phyloP scores from a whole-genome alignment of 106 monocot species.

The Ottelia alismoides region DNA sequence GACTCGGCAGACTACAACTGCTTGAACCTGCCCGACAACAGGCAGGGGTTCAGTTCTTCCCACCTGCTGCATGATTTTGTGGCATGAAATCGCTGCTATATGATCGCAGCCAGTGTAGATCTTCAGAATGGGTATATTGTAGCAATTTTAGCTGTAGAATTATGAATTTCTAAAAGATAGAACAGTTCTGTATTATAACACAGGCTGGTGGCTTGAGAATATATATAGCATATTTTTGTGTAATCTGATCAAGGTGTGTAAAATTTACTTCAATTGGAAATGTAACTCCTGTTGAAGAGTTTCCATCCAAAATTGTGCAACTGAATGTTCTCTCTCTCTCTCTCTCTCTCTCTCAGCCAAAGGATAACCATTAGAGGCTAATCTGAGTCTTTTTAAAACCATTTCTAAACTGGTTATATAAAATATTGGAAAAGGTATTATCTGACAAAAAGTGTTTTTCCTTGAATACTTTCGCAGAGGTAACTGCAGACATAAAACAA shows the following conservation, averaged over 20 bases:
- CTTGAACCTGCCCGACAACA: constrained; percentile 25
- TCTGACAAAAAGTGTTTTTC: too few species aligned
- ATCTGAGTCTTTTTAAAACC: too few species aligned
- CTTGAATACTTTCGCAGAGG: too few species aligned
- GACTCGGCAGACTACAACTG: constrained; percentile 38
- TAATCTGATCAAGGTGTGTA: constrained; percentile 14
- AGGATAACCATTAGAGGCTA: too few species aligned
- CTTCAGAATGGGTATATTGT: constrained; percentile 7
- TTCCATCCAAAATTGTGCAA: too few species aligned
- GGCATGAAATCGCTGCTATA: constrained; percentile 63
- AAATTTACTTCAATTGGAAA: constrained; percentile 12
- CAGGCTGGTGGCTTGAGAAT: constrained; percentile 5
- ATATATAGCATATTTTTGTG: constrained; percentile 27
- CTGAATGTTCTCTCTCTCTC: too few species aligned
- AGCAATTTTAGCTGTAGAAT: constrained; percentile 13
- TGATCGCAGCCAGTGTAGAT: constrained; percentile 1
- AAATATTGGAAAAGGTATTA: too few species aligned
- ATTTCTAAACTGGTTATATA: too few species aligned
- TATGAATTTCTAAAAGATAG: constrained; percentile 17
- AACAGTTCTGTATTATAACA: constrained; percentile 19
- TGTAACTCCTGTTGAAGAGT: too few species aligned
- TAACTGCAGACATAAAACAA: too few species aligned
- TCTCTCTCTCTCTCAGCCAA: too few species aligned
- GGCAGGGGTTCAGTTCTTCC: constrained; percentile 40
- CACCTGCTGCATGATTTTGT: constrained; percentile 94